Evolutionary conservation across 352 stramenopile species (phyloP).

Genomic region (Pythium coloratum): DNA sequence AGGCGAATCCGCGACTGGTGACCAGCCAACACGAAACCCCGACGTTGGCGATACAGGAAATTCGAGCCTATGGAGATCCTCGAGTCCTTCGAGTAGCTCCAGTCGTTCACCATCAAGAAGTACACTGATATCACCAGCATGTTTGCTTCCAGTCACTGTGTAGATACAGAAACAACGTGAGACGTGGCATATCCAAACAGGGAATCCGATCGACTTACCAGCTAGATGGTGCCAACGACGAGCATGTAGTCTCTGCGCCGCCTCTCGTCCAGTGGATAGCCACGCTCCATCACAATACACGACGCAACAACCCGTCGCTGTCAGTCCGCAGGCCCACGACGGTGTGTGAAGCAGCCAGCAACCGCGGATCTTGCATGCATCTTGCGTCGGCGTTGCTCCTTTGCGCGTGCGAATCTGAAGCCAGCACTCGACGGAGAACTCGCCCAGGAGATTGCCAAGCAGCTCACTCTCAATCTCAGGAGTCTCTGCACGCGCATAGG

Average conservation of each 20-base stretch:
- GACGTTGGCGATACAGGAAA: conserved; percentile 5
- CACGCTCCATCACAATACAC: conserved; percentile 16
- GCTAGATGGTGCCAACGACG: conserved; percentile 26
- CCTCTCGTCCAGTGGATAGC: background rate
- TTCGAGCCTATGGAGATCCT: background rate
- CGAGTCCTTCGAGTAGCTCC: background rate
- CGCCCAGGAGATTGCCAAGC: background rate
- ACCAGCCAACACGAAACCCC: conserved; percentile 22
- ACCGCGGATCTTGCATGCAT: background rate
- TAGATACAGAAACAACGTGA: background rate
- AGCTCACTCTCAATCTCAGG: conserved; percentile 15
- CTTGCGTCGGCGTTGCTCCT: background rate
- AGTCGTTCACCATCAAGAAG: conserved; percentile 20
- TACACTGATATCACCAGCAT: background rate
- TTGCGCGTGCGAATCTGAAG: conserved; percentile 29
- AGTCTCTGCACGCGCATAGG: conserved; percentile 8
- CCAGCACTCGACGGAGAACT: conserved; percentile 39
- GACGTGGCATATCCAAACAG: background rate
- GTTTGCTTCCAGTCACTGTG: background rate
- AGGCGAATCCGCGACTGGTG: background rate
- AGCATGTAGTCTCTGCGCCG: background rate
- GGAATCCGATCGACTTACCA: conserved; percentile 1
- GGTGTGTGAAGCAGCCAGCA: conserved; percentile 38
- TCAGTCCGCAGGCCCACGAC: conserved; percentile 30
- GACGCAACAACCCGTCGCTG: conserved; percentile 9